Percentiles rank a stretch among this genome's conserved stretches.
Evolutionary conservation across 176 grass and related monocot species (phyloP).

Genomic region (Carex pumila): DNA sequence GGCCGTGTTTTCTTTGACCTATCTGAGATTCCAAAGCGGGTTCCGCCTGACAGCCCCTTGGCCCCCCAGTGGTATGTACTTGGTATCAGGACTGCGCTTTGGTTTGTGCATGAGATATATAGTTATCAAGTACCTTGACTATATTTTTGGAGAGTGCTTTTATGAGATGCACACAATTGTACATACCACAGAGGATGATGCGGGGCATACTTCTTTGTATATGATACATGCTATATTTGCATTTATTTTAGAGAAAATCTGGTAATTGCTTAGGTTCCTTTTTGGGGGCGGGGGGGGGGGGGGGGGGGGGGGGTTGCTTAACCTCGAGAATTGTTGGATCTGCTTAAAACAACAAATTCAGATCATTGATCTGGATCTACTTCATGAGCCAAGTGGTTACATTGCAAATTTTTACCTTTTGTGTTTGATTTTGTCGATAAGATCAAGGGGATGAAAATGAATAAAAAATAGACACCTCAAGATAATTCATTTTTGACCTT

Average conservation of each 20-base stretch:
- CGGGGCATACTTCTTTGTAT: background rate
- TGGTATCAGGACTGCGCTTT: background rate
- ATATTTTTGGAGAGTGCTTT: background rate
- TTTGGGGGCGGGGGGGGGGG: background rate
- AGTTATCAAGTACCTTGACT: background rate
- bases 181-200: background rate
- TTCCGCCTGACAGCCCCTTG: constrained; percentile 58
- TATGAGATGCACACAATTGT: background rate
- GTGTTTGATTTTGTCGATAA: background rate
- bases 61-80: constrained; percentile 35
- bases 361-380: background rate
- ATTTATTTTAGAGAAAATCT: background rate
- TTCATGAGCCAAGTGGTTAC: background rate
- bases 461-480: background rate
- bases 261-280: background rate
- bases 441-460: background rate
- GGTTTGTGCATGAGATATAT: background rate
- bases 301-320: background rate
- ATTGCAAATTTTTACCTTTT: background rate
- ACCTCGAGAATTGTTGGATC: background rate
- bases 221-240: background rate
- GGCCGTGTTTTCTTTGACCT: constrained; percentile 47
- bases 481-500: background rate
- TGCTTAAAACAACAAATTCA: background rate
- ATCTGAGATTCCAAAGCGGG: constrained; percentile 50